A percentile compares a stretch with the other conserved stretches of the same genome.
These are phyloP conservation scores for Pythium monospermum DNA, from an alignment of 352 stramenopile genomes.

Conservation along the genomic window DNA sequence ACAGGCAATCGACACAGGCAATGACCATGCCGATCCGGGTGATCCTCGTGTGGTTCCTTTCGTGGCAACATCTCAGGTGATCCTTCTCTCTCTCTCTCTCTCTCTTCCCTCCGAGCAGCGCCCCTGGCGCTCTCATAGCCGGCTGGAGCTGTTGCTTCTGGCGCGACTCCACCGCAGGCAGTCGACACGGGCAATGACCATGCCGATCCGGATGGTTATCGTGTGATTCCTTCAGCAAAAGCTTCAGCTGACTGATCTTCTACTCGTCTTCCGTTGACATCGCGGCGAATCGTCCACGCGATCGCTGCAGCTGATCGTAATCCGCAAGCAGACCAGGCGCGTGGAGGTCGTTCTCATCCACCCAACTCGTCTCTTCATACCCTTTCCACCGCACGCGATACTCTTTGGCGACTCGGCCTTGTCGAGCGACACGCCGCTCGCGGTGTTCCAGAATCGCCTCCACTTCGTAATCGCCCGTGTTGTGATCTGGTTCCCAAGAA, in stretches of 20 bases:
- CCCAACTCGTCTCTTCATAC: not conserved
- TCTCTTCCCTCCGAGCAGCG: not conserved
- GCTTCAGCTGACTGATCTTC: too few species aligned
- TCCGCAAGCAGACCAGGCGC: not conserved
- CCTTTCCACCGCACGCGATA: constrained; percentile 2
- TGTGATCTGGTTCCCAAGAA: not conserved
- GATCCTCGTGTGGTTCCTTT: too few species aligned
- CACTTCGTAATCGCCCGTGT: constrained; percentile 3
- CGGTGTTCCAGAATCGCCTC: not conserved
- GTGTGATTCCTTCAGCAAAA: too few species aligned
- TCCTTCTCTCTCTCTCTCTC: too few species aligned
- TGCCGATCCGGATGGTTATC: too few species aligned
- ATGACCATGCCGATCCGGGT: not conserved
- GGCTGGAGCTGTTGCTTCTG: too few species aligned
- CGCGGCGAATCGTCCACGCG: not conserved
- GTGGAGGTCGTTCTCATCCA: not conserved
- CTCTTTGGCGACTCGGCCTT: not conserved
- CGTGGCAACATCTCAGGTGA: too few species aligned
- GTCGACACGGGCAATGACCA: too few species aligned
- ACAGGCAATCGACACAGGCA: not conserved
- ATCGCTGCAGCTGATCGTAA: not conserved
- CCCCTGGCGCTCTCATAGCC: not conserved
- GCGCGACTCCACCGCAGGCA: not conserved
- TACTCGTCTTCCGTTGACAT: not conserved
- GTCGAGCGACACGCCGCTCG: not conserved